Evolutionary conservation across 108 stramenopile species (phyloP), one percentile per base, ranked within the genome.

Genomic region (Skeletonema costatum): DNA sequence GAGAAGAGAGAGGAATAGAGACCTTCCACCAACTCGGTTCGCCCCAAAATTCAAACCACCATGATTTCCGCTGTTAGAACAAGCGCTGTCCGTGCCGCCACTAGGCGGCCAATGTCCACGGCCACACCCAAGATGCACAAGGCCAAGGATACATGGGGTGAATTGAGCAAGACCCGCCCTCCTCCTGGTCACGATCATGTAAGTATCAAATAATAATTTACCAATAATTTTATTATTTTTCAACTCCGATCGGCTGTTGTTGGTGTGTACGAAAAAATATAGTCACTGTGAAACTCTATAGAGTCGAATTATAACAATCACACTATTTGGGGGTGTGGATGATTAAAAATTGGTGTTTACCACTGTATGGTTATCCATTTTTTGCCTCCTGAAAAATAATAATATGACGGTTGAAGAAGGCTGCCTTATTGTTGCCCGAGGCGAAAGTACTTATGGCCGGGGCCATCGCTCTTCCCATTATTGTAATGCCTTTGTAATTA

Each of bases 51-150:
- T 25, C 7, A 46, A 46, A 12, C 25, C 4, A 56, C 53, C 53
- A 56, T 56, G 53, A 56, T 56, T 30, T 75, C 67, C 25, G 73
- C 39, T 11, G 1, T 56, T 7, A 21, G 53, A 56, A 56, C 53
- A 29, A 56, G 53, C 69, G 76, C 64, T 68, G 71, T 77, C 69
- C 81, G 77, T 68, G 63, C 48, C 25, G 68, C 77, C 50, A 63
- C 68, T 68, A 82, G 66, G 72, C 83, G 83, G 53, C 53, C 68
- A 60, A 84, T 87, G 83, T 87, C 91, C 39, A 77, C 76, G 30
- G 85, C 76, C 61, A 61, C 70, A 6, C 91, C 93, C 51, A 95
- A 90, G 75, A 73, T 91, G 86, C 93, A 95, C 84, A 90, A 88
- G 75, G 90, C 90, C 17, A 87, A 87, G 80, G 87, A 88, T 76